Base-by-base conservation (phyloP, 140 eudicot species). In the Oenanthe javanica region DNA sequence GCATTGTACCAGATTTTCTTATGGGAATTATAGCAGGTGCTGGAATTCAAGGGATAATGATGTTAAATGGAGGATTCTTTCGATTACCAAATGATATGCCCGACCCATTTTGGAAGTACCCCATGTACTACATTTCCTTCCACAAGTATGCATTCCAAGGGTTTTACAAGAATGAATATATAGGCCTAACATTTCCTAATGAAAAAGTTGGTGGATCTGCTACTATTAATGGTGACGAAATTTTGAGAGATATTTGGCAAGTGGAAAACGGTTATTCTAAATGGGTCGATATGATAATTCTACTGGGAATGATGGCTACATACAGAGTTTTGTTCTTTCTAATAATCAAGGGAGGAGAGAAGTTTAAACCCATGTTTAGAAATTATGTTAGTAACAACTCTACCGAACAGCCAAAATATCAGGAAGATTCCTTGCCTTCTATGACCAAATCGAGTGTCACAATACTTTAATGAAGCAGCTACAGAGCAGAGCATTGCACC, bases 21-120 rank as follows among this genome's bases (percentile, higher is more conserved):
- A 79, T 91, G 88, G 93, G 97, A 36, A 86, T 91, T 46, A 84
- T 91, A 74, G 12, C 81, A 6, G 87, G 91, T 38, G 91, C 94
- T 43, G 94, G 97, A 79, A 73, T 89, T 42, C 96, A 91, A 87
- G 96, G 96, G 0, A 21, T 91, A 74, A 91, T 91, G 96, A 86
- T 87, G 78, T 75, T 91, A 77, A 80, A 86, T 72, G 91, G 87
- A 15, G 93, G 93, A 9, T 91, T 89, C 69, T 89, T 91, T 52
- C 88, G 88, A 42, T 47, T 88, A 51, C 91, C 96, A 15, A 55
- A 84, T 54, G 89, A 89, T 50, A 75, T 91, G 12, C 88, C 93
- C 10, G 73, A 69, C 19, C 48, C 87, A 4, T 82, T 91, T 19
- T 91, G 96, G 96, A 91, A 59, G 48, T 91, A 88, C 85, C 93